Base-by-base conservation (phyloP, 2,329 filamentous ascomycete species). In the Hortaea werneckii region DNA sequence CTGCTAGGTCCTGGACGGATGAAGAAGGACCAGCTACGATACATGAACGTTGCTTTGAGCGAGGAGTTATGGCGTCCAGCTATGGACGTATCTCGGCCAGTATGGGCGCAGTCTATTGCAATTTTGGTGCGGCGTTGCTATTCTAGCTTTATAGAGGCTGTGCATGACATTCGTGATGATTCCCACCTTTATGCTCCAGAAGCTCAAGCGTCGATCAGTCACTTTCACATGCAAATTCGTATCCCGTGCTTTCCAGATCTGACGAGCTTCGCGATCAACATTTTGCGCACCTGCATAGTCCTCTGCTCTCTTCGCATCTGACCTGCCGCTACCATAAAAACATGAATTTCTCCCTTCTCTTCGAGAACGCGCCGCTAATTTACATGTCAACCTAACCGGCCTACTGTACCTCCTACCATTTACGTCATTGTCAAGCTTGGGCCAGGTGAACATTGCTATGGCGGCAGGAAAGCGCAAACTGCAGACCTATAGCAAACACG, bases 21-120 rank as follows among this genome's bases (percentile, higher is more conserved):
- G 10, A 43, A 27, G 12, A 37, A 20, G 26, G 26, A 9, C 20
- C 12, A 20, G 29, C 11, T 41, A 26, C 44, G 49, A 34, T 46
- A 30, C 42, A 20, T 27, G 29, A 28, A 11, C 29, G 10, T 45
- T 54, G 52, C 44, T 51, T 58, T 50, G 40, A 59, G 56, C 56
- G 53, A 37, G 54, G 56, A 54, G 53, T 56, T 50, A 42, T 44
- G 55, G 46, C 26, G 47, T 47, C 40, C 26, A 26, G 28, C 27
- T 37, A 10, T 32, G n/a, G 39, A 46, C 29, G 44, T 26, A 35
- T 28, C 10, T 13, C 20, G 20, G 20, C 20, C 20, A 20, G 20
- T 20, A 20, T 20, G 9, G 38, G n/a, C 29, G 38, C 38, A 40
- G 27, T 40, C 29, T 27, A 20, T 20, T 20, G 20, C 20, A 20